Conservation (phyloP, 129 eudicot species). For the Cynara cardunculus region DNA sequence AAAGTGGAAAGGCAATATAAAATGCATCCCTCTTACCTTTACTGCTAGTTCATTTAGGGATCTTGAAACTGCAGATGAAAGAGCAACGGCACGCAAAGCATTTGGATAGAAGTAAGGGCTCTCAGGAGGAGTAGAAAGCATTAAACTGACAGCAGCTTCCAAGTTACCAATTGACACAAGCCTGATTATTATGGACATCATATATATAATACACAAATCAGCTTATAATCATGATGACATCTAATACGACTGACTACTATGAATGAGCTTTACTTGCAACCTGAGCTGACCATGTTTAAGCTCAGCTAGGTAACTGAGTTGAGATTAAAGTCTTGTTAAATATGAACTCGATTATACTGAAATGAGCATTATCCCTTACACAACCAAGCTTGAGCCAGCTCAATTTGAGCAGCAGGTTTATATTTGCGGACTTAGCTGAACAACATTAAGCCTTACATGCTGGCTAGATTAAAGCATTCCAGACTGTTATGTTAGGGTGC, state of each 20-base stretch:
- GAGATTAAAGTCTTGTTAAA: neutral
- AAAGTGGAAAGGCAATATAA: neutral
- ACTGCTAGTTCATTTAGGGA: conserved; percentile 91
- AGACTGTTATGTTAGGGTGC: neutral
- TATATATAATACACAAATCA: neutral
- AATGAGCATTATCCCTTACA: neutral
- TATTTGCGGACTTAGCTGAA: neutral
- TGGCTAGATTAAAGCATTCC: neutral
- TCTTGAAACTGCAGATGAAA: conserved; percentile 90
- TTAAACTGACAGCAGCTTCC: conserved; percentile 91
- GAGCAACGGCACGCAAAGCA: conserved; percentile 97
- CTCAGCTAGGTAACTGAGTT: too few species aligned
- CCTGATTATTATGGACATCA: conserved; percentile 38
- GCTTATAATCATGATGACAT: neutral
- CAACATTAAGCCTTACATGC: neutral
- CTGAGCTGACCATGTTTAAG: too few species aligned
- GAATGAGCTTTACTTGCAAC: neutral
- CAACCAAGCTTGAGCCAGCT: neutral
- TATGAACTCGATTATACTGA: neutral
- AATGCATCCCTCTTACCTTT: conserved; percentile 46
- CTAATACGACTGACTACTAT: neutral
- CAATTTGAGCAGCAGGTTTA: neutral
- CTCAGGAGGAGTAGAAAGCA: conserved; percentile 96
- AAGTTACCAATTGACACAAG: conserved; percentile 93
- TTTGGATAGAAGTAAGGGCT: conserved; percentile 86